Evolutionary conservation across 2,329 filamentous ascomycete species (phyloP).

Genomic region (Chrysosporium queenslandicum): DNA sequence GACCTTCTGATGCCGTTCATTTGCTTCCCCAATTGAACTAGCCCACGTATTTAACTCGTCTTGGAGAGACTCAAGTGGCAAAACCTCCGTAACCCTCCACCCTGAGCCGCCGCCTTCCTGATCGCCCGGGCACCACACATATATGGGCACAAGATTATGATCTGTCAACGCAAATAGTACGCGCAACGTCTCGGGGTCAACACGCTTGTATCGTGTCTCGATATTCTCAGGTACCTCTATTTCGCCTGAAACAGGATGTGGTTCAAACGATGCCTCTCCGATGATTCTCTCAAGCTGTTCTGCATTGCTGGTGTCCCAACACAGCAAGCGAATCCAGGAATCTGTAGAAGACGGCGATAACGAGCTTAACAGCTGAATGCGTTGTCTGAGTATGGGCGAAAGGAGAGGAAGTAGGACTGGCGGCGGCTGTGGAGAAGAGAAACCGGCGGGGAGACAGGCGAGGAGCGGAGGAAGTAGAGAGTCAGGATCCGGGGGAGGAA

Average conservation of each 20-base stretch:
- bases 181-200: constrained; percentile 54
- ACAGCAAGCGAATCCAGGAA: constrained; percentile 51
- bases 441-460: constrained; percentile 53
- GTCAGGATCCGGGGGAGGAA: constrained; percentile 46
- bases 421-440: constrained; percentile 49
- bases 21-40: constrained; percentile 45
- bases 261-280: constrained; percentile 48
- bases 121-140: constrained; percentile 52
- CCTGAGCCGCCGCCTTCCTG: constrained; percentile 43
- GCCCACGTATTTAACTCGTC: constrained; percentile 46
- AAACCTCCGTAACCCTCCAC: constrained; percentile 52
- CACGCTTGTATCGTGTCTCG: constrained; percentile 45
- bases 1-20: constrained; percentile 40
- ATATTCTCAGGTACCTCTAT: constrained; percentile 52
- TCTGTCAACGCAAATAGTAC: constrained; percentile 45
- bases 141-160: constrained; percentile 46
- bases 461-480: constrained; percentile 52
- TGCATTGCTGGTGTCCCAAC: constrained; percentile 47
- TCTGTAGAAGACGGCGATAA: constrained; percentile 35
- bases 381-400: constrained; percentile 54
- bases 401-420: constrained; percentile 52
- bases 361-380: constrained; percentile 47
- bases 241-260: constrained; percentile 55
- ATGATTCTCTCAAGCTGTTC: constrained; percentile 46
- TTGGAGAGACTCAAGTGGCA: constrained; percentile 41